phyloP scores from a whole-genome alignment of 2,329 filamentous ascomycete species.

The Hirsutella thompsonii region DNA sequence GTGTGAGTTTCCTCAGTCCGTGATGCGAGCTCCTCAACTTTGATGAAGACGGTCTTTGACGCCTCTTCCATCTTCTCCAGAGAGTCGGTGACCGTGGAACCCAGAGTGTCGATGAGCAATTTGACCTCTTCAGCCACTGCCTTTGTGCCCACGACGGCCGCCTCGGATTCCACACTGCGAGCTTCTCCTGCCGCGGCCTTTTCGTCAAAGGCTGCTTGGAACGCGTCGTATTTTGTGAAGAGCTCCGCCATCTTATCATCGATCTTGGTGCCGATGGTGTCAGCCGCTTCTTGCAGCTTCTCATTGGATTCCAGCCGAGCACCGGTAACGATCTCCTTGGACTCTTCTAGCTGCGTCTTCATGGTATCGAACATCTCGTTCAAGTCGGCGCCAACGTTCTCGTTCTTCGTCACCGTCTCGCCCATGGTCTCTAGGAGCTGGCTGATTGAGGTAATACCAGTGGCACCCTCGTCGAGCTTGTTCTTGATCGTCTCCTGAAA shows the following conservation, averaged over 20 bases:
- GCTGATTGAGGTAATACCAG: slow-evolving; percentile 59
- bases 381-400: slow-evolving; percentile 46
- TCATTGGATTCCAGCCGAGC: slow-evolving; percentile 75
- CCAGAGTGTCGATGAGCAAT: slow-evolving; percentile 72
- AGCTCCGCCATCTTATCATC: slow-evolving; percentile 62
- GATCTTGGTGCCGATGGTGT: slow-evolving; percentile 40
- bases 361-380: slow-evolving; percentile 64
- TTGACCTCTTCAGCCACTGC: slow-evolving; percentile 77
- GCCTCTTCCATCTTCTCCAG: slow-evolving; percentile 80
- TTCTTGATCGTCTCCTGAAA: slow-evolving; percentile 64
- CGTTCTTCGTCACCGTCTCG: slow-evolving; percentile 47
- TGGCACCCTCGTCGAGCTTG: slow-evolving; percentile 64
- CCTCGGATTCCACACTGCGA: slow-evolving; percentile 58
- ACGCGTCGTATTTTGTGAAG: slow-evolving; percentile 78
- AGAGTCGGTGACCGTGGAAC: slow-evolving; percentile 66
- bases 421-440: slow-evolving; percentile 55
- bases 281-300: slow-evolving; percentile 50
- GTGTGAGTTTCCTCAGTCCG: slow-evolving; percentile 65
- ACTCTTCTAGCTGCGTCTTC: slow-evolving; percentile 77
- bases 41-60: slow-evolving; percentile 72
- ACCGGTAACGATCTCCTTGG: slow-evolving; percentile 65
- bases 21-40: slow-evolving; percentile 64
- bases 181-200: slow-evolving; percentile 62
- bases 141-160: slow-evolving; percentile 63
- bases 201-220: slow-evolving; percentile 61